Conservation (phyloP, 2,329 filamentous ascomycete species). For the Penicillium vulpinum region DNA sequence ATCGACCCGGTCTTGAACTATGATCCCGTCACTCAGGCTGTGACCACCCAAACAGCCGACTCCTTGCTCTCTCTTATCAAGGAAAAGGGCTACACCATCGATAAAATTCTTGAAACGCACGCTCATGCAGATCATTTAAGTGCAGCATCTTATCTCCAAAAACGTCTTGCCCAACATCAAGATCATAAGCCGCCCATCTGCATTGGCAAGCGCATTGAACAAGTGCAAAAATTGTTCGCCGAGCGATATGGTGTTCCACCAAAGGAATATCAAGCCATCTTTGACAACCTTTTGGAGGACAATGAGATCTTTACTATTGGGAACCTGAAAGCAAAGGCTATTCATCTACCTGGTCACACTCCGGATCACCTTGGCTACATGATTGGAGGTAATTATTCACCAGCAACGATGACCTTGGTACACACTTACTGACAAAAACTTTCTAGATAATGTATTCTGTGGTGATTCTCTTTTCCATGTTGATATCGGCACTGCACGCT, state of each 20-base stretch:
- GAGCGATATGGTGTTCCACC: conserved; percentile 50
- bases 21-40: conserved; percentile 44
- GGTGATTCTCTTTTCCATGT: conserved; percentile 57
- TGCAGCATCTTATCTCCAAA: conserved; percentile 59
- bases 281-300: conserved; percentile 58
- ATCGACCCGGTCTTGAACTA: conserved; percentile 65
- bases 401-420: too few species aligned
- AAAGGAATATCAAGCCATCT: conserved; percentile 50
- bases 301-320: conserved; percentile 58
- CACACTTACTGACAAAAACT: background rate
- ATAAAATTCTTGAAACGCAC: conserved; percentile 62
- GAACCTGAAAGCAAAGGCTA: conserved; percentile 46
- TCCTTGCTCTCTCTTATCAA: conserved; percentile 48
- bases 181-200: conserved; percentile 49
- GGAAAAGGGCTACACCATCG: conserved; percentile 51
- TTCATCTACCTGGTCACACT: conserved; percentile 64
- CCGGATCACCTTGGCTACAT: conserved; percentile 64
- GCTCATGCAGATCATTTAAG: conserved; percentile 56
- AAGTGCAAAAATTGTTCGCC: conserved; percentile 57
- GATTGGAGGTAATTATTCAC: conserved; percentile 46
- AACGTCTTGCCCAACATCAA: conserved; percentile 40
- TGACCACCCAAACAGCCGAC: conserved; percentile 58
- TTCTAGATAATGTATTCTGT: conserved; percentile 51
- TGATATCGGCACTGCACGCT: conserved; percentile 55
- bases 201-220: conserved; percentile 58